Conservation (phyloP, 768 basidiomycete species). For the Auricularia heimuer region DNA sequence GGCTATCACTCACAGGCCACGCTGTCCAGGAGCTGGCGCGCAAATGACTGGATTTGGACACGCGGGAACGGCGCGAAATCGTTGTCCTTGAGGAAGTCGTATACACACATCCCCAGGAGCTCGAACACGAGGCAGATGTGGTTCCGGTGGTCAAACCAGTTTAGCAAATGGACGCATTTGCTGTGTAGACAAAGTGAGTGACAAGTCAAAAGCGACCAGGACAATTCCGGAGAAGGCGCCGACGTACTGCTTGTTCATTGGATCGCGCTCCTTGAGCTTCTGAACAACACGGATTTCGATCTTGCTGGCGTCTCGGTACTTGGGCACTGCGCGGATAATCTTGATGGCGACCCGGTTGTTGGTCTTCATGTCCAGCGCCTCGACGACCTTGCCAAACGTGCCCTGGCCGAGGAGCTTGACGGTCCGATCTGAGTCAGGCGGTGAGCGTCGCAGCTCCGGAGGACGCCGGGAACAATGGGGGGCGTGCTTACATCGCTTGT, state of each 20-base stretch:
- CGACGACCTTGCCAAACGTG: slow-evolving; percentile 97
- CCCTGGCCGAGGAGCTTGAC: slow-evolving; percentile 89
- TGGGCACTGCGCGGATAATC: slow-evolving; percentile 96
- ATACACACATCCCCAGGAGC: slow-evolving; percentile 92
- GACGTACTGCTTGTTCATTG: slow-evolving; percentile 76
- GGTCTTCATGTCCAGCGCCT: slow-evolving; percentile 73
- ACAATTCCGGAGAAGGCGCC: slow-evolving; percentile 1
- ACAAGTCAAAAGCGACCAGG: slow-evolving; percentile 7
- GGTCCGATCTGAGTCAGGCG: slow-evolving; percentile 65
- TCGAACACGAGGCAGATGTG: slow-evolving; percentile 97
- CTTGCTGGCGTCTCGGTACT: slow-evolving; percentile 97
- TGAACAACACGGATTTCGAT: slow-evolving; percentile 95
- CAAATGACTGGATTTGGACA: slow-evolving; percentile 93
- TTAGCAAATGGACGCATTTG: slow-evolving; percentile 93
- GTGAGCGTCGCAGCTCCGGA: slow-evolving; percentile 13
- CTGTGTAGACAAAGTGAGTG: slow-evolving; percentile 32
- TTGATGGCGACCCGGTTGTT: slow-evolving; percentile 87
- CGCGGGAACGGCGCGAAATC: slow-evolving; percentile 94
- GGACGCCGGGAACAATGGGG: slow-evolving; percentile 1
- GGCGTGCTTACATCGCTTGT: slow-evolving; percentile 58
- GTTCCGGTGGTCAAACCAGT: slow-evolving; percentile 94
- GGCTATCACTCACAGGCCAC: slow-evolving; percentile 70
- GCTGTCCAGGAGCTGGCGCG: slow-evolving; percentile 80
- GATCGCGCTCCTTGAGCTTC: slow-evolving; percentile 82
- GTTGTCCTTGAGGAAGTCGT: slow-evolving; percentile 98